Base-by-base conservation (phyloP, 371 early-diverging fungal genomes). In the Haplosporangium sp. region DNA sequence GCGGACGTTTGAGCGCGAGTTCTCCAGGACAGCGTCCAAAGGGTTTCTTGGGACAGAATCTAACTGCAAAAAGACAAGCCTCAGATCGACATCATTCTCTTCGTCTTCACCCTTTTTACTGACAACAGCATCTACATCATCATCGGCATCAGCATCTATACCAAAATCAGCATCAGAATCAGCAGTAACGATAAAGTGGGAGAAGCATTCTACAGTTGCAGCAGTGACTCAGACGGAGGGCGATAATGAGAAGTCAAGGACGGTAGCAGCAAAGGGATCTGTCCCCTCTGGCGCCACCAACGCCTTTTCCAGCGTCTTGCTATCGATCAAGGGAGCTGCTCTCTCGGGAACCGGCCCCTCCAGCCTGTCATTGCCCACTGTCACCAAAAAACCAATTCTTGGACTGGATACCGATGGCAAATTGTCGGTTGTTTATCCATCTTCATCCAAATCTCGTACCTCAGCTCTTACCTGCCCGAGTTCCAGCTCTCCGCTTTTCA, bases 31-130 rank as follows among this genome's bases (percentile, higher is more conserved):
- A 21, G 73, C 67, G 0, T 73, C 73, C 46, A 73, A 73, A 37
- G 67, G 67, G 43, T 73, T 73, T 59, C 73, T 64, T 29, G 59
- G 60, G 51, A 71, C 55, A n/a, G 59, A 71, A 9, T 58, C 65
- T 11, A 65, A 51, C 29, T 48, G 16, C 38, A 62, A 53, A 42
- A 43, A 20, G n/a, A n/a, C 38, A 6, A 48, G 46, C 16, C 38
- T 14, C 43, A 45, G 11, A 3, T 14, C 20, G 14, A 41, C 16
- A 14, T 38, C 64, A 0, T 14, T 20, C 51, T 47, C 48, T 6
- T 8, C 55, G 12, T 36, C 61, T 14, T n/a, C 38, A 10, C n/a
- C 48, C 12, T 37, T n/a, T 8, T 48, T 12, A 21, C 51, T 41
- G 40, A 36, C 29, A 14, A 23, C 7, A 37, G 13, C n/a, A 38